These are phyloP conservation scores for Chaetomium sp. DNA, from an alignment of 2,329 filamentous ascomycete genomes.

Conservation along the genomic window DNA sequence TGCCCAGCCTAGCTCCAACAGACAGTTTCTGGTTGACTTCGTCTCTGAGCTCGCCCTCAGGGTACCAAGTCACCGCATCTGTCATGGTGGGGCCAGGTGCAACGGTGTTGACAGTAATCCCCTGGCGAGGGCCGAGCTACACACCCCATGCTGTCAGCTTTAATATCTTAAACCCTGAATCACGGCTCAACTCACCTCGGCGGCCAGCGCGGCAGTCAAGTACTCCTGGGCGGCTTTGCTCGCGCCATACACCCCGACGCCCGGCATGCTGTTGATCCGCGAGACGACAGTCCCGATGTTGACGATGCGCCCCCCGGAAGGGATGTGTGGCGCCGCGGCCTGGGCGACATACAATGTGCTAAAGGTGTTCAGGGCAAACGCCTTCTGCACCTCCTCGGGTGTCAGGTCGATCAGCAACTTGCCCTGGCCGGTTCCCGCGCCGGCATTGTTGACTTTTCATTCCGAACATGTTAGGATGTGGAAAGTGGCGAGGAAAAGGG, in stretches of 20 bases:
- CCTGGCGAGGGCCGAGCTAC: constrained; percentile 40
- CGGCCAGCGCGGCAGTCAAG: constrained; percentile 41
- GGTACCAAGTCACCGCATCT: constrained; percentile 35
- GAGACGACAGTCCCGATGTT: constrained; percentile 40
- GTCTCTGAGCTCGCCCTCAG: constrained; percentile 21
- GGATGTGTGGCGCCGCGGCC: constrained; percentile 43
- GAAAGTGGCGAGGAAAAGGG: not conserved
- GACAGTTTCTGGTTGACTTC: constrained; percentile 33
- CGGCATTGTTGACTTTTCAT: constrained; percentile 45
- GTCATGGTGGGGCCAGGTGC: constrained; percentile 46
- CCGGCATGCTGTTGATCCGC: constrained; percentile 27
- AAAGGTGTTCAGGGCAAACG: constrained; percentile 42
- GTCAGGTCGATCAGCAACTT: constrained; percentile 33
- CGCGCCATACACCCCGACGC: constrained; percentile 36
- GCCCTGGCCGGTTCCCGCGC: constrained; percentile 28
- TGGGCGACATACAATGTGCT: constrained; percentile 43
- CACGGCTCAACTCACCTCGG: constrained; percentile 33
- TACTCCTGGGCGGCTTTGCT: constrained; percentile 43
- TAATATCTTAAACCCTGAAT: not conserved
- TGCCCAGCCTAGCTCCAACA: constrained; percentile 39
- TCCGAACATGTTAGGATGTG: not conserved
- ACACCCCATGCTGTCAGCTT: not conserved
- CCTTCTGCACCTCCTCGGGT: constrained; percentile 35
- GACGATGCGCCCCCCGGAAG: constrained; percentile 40
- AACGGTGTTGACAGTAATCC: constrained; percentile 49